Base-by-base conservation (phyloP, 495 filamentous ascomycete species). In the Penicillium desertorum region DNA sequence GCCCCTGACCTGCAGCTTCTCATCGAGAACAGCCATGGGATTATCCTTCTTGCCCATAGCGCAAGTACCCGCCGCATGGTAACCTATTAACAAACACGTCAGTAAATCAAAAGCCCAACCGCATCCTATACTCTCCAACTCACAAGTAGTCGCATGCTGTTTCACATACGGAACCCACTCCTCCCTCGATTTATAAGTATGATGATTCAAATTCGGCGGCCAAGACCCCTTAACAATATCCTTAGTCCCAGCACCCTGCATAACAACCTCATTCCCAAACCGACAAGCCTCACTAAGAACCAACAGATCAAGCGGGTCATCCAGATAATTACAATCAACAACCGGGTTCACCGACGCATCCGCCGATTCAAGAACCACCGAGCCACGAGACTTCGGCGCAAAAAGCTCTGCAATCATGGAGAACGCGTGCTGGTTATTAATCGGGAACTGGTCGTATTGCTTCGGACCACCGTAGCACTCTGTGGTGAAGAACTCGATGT, bases 171-270 rank as follows among this genome's bases (percentile, higher is more conserved):
- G 74, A 46, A 72, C 63, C 81, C 76, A 82, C 39, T 78, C 70
- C 59, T 80, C 82, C 49, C 72, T 69, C 32, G 62, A 75, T 54
- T 65, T 83, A 61, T 71, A 72, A 16, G 48, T 72, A 64, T 80
- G 75, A 58, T 81, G 78, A 7, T 59, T 75, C 52, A 72, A 69
- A 45, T 70, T 69, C 43, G 68, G 56, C 17, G 75, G 83, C 76
- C 82, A 83, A n/a, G 73, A 75, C 20, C 80, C 82, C 60, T 78
- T 77, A 10, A 85, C 72, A 54, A 83, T 74, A 64, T 84, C 80
- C 56, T 74, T 80, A 2, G 82, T 83, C 5, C 79, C 81, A 11
- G 66, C 63, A 2, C 81, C 81, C 17, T 76, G 67, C 67, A 74
- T 79, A 27, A 81, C 75, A 57, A 85, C 77, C 59, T 84, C 80